phyloP scores from a whole-genome alignment of 2,329 filamentous ascomycete genomes.

The Neofusicoccum parvum region DNA sequence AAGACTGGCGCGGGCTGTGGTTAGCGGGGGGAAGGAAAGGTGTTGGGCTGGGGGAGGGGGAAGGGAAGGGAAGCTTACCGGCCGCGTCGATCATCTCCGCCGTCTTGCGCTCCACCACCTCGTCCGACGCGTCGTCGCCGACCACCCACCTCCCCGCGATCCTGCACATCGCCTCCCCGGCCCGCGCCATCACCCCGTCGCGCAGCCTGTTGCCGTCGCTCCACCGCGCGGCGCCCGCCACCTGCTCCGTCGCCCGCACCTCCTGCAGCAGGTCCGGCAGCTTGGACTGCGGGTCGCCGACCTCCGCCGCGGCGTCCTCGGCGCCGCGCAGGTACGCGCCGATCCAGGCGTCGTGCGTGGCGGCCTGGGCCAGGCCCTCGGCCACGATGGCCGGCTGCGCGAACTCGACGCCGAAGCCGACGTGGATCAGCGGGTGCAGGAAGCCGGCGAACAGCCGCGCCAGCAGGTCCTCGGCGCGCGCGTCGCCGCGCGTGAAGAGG shows the following conservation, averaged over 20 bases:
- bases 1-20: conserved; percentile 43
- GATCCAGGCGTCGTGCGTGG: conserved; percentile 66
- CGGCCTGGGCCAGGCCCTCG: conserved; percentile 75
- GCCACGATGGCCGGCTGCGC: conserved; percentile 78
- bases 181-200: conserved; percentile 68
- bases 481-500: conserved; percentile 67
- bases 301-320: conserved; percentile 51
- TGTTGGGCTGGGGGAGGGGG: neutral
- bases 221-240: conserved; percentile 57
- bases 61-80: conserved; percentile 39
- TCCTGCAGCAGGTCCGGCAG: conserved; percentile 65
- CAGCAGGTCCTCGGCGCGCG: conserved; percentile 68
- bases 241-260: conserved; percentile 57
- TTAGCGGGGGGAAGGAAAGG: neutral
- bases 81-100: conserved; percentile 72
- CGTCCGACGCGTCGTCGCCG: conserved; percentile 47
- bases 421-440: conserved; percentile 79
- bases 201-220: conserved; percentile 64
- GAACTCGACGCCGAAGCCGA: conserved; percentile 85
- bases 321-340: conserved; percentile 56
- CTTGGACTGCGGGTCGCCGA: conserved; percentile 28
- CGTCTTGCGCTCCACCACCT: conserved; percentile 58
- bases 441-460: conserved; percentile 69
- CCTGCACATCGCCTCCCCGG: conserved; percentile 63
- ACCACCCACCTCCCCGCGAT: conserved; percentile 59